Percentiles rank a stretch among this genome's conserved stretches.
phyloP scores from a whole-genome alignment of 148 eudicot species.

The Fagopyrum tataricum region DNA sequence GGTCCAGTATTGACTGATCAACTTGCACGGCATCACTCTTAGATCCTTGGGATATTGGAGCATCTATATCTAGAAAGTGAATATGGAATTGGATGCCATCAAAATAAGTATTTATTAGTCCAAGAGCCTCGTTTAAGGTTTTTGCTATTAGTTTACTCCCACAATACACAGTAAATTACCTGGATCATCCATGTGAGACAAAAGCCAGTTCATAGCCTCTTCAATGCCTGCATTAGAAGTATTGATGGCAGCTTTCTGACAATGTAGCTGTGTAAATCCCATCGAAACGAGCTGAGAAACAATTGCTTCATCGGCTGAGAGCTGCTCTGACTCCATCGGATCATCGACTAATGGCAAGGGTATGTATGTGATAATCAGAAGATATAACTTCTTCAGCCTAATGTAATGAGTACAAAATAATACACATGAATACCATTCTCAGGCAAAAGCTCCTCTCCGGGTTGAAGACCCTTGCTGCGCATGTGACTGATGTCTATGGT shows the following conservation, averaged over 20 bases:
- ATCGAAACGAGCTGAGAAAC: conserved; percentile 76
- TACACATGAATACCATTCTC: conserved; percentile 47
- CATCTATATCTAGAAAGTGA: conserved; percentile 66
- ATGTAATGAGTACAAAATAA: neutral
- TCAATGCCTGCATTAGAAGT: conserved; percentile 82
- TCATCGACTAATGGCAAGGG: conserved; percentile 30
- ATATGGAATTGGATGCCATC: conserved; percentile 9
- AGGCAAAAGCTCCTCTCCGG: conserved; percentile 94
- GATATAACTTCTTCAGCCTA: neutral
- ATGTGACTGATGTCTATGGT: conserved; percentile 78
- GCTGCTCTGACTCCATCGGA: conserved; percentile 30
- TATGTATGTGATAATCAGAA: neutral
- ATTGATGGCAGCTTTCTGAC: conserved; percentile 88
- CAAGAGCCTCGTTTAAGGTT: neutral
- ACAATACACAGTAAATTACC: conserved; percentile 32
- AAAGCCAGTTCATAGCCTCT: conserved; percentile 97
- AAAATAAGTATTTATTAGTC: neutral
- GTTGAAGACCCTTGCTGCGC: conserved; percentile 96
- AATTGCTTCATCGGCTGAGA: conserved; percentile 54
- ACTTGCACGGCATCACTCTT: conserved; percentile 36
- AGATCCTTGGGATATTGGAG: conserved; percentile 44
- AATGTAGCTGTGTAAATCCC: conserved; percentile 70
- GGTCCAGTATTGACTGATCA: conserved; percentile 68
- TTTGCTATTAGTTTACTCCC: neutral
- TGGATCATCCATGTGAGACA: conserved; percentile 93